phyloP scores from a whole-genome alignment of 2,329 filamentous ascomycete species.

The Calonectria leucothoes region DNA sequence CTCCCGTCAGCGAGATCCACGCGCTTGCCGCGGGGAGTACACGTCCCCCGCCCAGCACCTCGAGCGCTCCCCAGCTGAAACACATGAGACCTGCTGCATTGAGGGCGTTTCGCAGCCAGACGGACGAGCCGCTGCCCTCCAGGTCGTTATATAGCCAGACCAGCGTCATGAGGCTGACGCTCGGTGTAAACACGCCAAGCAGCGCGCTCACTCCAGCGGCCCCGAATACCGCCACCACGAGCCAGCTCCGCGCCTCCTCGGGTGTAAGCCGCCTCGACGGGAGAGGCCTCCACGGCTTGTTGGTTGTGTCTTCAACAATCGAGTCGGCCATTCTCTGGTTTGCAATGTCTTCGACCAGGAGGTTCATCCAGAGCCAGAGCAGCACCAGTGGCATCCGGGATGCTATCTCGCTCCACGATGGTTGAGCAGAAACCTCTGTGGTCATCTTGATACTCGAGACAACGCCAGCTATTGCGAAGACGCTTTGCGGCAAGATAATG shows the following conservation, averaged over 20 bases:
- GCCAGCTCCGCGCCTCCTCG: constrained; percentile 36
- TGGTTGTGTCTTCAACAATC: constrained; percentile 42
- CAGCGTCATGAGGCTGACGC: constrained; percentile 37
- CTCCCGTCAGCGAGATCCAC: constrained; percentile 39
- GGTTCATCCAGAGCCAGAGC: constrained; percentile 43
- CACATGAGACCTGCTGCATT: constrained; percentile 43
- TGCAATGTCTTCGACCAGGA: constrained; percentile 41
- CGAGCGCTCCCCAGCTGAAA: constrained; percentile 43
- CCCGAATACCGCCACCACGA: constrained; percentile 38
- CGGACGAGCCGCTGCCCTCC: constrained; percentile 35
- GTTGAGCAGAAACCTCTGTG: not conserved
- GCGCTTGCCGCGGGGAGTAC: constrained; percentile 23
- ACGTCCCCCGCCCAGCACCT: constrained; percentile 23
- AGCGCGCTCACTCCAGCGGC: constrained; percentile 23
- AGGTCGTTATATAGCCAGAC: constrained; percentile 48
- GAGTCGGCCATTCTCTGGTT: constrained; percentile 42
- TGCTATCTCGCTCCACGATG: not conserved
- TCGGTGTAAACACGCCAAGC: constrained; percentile 31
- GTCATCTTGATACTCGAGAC: constrained; percentile 12
- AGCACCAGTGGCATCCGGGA: constrained; percentile 30
- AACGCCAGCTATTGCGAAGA: constrained; percentile 36
- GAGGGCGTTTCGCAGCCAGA: constrained; percentile 40
- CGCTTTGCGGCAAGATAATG: constrained; percentile 44
- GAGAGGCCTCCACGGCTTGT: constrained; percentile 48
- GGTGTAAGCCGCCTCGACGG: constrained; percentile 37